Conservation (phyloP, 148 eudicot species). For the Diospyros kaki region DNA sequence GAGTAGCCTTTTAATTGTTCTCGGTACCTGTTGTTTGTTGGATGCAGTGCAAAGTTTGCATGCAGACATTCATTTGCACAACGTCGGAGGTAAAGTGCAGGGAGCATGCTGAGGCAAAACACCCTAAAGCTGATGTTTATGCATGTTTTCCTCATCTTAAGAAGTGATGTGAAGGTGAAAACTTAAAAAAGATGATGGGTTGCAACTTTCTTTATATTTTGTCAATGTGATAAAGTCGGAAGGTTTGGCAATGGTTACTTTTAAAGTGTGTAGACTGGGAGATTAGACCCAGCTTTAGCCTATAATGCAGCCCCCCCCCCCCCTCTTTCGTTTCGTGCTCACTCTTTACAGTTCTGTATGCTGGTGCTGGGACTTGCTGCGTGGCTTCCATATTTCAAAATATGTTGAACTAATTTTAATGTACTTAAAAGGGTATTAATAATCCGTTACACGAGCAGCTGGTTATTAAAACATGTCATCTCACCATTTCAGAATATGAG, state of each 20-base stretch:
- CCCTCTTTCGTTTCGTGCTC: background rate
- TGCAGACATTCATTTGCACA: slow-evolving; percentile 96
- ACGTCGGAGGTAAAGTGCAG: slow-evolving; percentile 89
- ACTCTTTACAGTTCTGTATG: background rate
- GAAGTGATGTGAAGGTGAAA: slow-evolving; percentile 32
- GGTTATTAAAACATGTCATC: no score
- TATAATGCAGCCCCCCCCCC: no score
- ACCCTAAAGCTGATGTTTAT: slow-evolving; percentile 60
- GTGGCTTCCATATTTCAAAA: background rate
- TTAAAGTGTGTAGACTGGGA: background rate
- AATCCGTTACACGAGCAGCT: no score
- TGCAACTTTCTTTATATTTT: slow-evolving; percentile 10
- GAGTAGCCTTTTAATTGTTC: background rate
- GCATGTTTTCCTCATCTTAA: slow-evolving; percentile 85
- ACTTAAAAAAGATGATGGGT: background rate
- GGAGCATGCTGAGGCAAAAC: slow-evolving; percentile 94
- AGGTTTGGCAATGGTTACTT: slow-evolving; percentile 15
- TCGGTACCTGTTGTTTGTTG: slow-evolving; percentile 4
- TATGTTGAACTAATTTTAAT: no score
- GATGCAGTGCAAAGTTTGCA: slow-evolving; percentile 94
- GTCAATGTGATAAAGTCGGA: slow-evolving; percentile 16
- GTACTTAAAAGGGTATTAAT: background rate
- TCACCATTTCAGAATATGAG: no score
- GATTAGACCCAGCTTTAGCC: no score
- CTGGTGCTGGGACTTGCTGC: background rate